Percentiles rank a stretch among this genome's conserved stretches.
Conservation (phyloP, 306 rosid genomes). For the Rosa chinensis region DNA sequence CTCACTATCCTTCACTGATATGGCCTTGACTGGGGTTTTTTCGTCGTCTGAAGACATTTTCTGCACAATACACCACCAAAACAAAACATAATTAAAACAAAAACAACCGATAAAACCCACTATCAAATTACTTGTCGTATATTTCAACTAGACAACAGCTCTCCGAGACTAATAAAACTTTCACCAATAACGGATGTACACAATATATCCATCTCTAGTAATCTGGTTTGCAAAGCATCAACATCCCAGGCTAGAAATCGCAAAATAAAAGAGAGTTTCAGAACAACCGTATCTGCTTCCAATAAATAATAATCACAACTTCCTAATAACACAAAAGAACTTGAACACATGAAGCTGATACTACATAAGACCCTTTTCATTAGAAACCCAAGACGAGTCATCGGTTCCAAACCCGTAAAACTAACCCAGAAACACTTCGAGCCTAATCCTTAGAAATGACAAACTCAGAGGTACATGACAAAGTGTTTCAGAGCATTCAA, state of each 20-base stretch:
- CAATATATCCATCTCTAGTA: not conserved
- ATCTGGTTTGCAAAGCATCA: not conserved
- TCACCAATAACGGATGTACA: not conserved
- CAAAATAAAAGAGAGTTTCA: not conserved
- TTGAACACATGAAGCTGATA: not conserved
- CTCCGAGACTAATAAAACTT: not conserved
- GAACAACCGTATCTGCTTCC: not conserved
- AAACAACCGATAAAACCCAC: not conserved
- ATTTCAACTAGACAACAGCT: not conserved
- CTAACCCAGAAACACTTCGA: not conserved
- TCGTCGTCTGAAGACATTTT: slow-evolving; percentile 12
- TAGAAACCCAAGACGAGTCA: not conserved
- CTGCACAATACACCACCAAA: slow-evolving; percentile 7
- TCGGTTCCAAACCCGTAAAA: not conserved
- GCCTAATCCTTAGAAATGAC: not conserved
- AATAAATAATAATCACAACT: not conserved
- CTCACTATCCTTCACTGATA: slow-evolving; percentile 43
- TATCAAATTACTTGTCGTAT: not conserved
- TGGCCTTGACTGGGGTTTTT: slow-evolving; percentile 29
- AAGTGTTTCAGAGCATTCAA: not conserved
- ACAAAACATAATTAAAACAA: not conserved
- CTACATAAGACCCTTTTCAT: not conserved
- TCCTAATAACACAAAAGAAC: not conserved
- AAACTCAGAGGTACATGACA: not conserved
- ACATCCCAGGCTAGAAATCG: not conserved